Base-by-base conservation (phyloP, 345 rosid species). In the Eucalyptus pumila region DNA sequence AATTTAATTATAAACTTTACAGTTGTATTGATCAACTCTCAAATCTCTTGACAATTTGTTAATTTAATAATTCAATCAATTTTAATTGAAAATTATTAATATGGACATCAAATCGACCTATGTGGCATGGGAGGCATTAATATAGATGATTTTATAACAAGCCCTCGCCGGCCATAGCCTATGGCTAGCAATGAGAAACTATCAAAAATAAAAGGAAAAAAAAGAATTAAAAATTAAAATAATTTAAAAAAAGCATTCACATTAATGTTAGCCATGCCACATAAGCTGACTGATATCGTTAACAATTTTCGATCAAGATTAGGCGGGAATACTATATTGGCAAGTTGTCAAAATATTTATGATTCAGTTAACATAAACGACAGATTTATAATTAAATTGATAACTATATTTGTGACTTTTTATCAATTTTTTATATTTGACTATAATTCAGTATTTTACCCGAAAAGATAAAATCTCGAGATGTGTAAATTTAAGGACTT, bases 271-370 rank as follows among this genome's bases (percentile, higher is more conserved):
- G 34, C 2, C 5, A 56, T 2, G 27, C 5, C 3, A 9, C 4
- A 24, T 23, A 2, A 23, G 11, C 2, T 21, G 1, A 65, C 2
- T 0, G 17, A 4, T 13, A 4, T 65, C 0, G 3, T 65, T n/a
- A 65, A 4, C 2, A 1, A 65, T 65, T 65, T 14, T 3, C 2
- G 0, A 0, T 14, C 11, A 65, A 30, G 8, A 65, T 30, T n/a
- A 14, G 2, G 15, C 0, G 37, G 9, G 9, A n/a, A 6, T 14
- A 30, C 6, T 14, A 65, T 1, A 14, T 65, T n/a, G 10, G 9
- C 72, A n/a, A 30, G 7, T 27, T 1, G 0, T 60, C 12, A 23
- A 54, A 23, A 23, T 21, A 54, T 21, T 54, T 54, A 54, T 1
- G 11, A 21, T 11, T 54, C 3, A 0, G 11, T 54, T 54, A 16